These are phyloP conservation scores for Paragyromitra xinjiangensis DNA, from an alignment of 495 filamentous ascomycete species.

Conservation along the genomic window DNA sequence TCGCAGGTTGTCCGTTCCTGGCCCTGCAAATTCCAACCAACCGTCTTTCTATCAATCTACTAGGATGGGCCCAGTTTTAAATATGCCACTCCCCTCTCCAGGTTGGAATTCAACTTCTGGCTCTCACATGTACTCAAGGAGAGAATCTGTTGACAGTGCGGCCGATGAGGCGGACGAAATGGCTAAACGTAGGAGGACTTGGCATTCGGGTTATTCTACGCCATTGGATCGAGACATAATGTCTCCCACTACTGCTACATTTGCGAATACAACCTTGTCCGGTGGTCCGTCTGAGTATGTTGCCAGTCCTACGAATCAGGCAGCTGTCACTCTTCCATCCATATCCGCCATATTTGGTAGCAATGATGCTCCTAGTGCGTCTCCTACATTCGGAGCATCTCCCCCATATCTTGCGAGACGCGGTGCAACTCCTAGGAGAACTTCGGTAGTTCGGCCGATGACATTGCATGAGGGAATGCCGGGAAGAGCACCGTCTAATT, in stretches of 20 bases:
- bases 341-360: constrained; percentile 45
- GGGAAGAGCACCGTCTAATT: constrained; percentile 35
- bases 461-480: constrained; percentile 35
- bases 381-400: constrained; percentile 27
- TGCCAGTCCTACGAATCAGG: constrained; percentile 40
- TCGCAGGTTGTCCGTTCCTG: constrained; percentile 47
- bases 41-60: constrained; percentile 23
- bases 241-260: constrained; percentile 52
- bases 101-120: constrained; percentile 26
- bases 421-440: constrained; percentile 31
- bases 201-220: constrained; percentile 49
- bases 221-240: constrained; percentile 50
- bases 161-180: constrained; percentile 51
- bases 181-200: constrained; percentile 53
- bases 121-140: constrained; percentile 43
- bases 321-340: constrained; percentile 40
- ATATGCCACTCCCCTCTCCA: constrained; percentile 36
- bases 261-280: constrained; percentile 50
- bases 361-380: constrained; percentile 18
- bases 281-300: constrained; percentile 50
- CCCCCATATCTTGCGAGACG: constrained; percentile 25
- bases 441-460: constrained; percentile 40
- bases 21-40: constrained; percentile 24
- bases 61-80: constrained; percentile 32
- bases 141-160: constrained; percentile 53